Percentiles rank a stretch among this genome's conserved stretches.
Evolutionary conservation across 441 rosid genomes (phyloP).

Genomic region (Arabidopsis lyrata): DNA sequence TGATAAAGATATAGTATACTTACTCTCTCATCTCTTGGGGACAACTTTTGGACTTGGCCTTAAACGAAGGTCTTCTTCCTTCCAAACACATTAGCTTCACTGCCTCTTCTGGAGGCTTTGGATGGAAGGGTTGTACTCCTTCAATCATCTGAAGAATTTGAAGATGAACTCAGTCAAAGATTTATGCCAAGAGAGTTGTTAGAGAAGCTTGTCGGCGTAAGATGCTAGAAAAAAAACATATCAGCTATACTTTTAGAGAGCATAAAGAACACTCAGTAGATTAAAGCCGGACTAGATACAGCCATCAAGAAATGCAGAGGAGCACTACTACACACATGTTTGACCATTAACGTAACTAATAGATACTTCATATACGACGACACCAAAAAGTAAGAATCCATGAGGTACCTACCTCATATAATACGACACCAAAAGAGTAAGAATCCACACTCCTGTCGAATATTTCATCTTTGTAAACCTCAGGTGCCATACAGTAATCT

Average conservation of each 20-base stretch:
- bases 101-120: constrained; percentile 77
- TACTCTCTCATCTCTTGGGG: constrained; percentile 89
- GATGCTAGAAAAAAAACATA: constrained; percentile 4
- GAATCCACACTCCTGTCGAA: constrained; percentile 85
- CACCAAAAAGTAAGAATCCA: constrained; percentile 75
- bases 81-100: constrained; percentile 72
- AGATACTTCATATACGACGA: constrained; percentile 77
- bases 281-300: constrained; percentile 25
- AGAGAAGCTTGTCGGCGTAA: constrained; percentile 13
- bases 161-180: constrained; percentile 17
- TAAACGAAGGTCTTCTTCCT: constrained; percentile 78
- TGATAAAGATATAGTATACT: constrained; percentile 44
- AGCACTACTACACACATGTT: neutral
- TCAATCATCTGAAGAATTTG: constrained; percentile 77
- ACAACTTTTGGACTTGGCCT: constrained; percentile 70
- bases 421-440: constrained; percentile 81
- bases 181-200: constrained; percentile 4
- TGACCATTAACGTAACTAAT: constrained; percentile 7
- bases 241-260: constrained; percentile 12
- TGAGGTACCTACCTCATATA: constrained; percentile 74
- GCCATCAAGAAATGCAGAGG: constrained; percentile 7
- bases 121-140: constrained; percentile 87
- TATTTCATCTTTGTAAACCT: constrained; percentile 68
- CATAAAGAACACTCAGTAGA: constrained; percentile 13
- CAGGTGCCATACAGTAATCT: constrained; percentile 91